A percentile compares a stretch with the other conserved stretches of the same genome.
Conservation (phyloP, 306 rosid genomes). For the Echinosophora koreensis region DNA sequence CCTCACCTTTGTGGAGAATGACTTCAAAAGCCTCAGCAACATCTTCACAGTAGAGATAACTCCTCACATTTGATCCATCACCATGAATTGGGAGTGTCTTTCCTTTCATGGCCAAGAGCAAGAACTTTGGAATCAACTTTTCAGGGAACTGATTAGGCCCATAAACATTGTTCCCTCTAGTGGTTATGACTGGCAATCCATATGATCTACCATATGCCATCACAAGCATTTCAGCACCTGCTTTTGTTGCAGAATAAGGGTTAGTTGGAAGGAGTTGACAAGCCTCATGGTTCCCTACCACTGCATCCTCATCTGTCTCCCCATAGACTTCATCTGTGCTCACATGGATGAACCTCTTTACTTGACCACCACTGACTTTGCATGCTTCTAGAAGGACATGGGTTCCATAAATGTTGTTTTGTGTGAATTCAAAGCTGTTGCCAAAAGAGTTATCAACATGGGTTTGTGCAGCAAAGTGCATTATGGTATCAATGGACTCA, state of each 20-base stretch:
- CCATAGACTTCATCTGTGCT: conserved; percentile 76
- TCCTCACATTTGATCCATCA: conserved; percentile 72
- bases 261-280: conserved; percentile 74
- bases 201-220: conserved; percentile 72
- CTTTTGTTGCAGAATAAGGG: conserved; percentile 72
- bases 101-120: conserved; percentile 69
- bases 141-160: conserved; percentile 75
- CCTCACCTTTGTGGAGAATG: conserved; percentile 66
- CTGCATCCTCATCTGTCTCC: conserved; percentile 69
- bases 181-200: conserved; percentile 67
- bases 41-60: conserved; percentile 68
- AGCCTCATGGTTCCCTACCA: conserved; percentile 71
- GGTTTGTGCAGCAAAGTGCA: conserved; percentile 78
- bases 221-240: conserved; percentile 75
- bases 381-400: conserved; percentile 76
- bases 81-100: conserved; percentile 69
- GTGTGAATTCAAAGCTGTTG: conserved; percentile 71
- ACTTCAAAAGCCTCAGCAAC: conserved; percentile 75
- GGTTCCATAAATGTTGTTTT: conserved; percentile 69
- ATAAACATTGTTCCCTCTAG: conserved; percentile 69
- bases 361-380: conserved; percentile 59
- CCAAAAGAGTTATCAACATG: conserved; percentile 74
- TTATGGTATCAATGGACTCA: conserved; percentile 67
- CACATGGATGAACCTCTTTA: conserved; percentile 68
- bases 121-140: conserved; percentile 67